These are phyloP conservation scores for Alliaria petiolata DNA, from an alignment of 345 rosid species.

Conservation along the genomic window DNA sequence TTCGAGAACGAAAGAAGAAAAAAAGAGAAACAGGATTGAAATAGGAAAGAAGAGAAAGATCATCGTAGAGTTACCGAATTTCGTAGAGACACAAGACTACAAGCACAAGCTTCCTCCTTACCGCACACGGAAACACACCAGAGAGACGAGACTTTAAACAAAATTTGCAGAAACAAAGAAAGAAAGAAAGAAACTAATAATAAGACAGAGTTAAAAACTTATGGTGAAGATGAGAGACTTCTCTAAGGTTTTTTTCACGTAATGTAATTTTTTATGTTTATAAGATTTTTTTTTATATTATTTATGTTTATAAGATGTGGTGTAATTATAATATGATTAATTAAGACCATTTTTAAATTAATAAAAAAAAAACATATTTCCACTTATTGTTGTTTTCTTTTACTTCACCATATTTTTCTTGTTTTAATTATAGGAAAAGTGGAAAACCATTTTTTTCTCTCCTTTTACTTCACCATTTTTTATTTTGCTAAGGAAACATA, in stretches of 20 bases:
- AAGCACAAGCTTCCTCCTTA: constrained; percentile 34
- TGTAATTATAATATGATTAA: neutral
- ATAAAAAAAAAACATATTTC: neutral
- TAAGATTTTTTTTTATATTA: too few relatives aligned
- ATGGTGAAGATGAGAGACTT: constrained; percentile 22
- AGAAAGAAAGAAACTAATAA: constrained; percentile 7
- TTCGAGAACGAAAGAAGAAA: neutral
- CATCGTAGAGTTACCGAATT: constrained; percentile 31
- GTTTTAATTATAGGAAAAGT: too few relatives aligned
- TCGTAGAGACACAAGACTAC: constrained; percentile 19
- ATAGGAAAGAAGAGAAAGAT: constrained; percentile 4
- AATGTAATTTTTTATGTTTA: neutral
- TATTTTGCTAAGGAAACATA: neutral
- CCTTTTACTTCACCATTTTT: neutral
- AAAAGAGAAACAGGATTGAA: neutral
- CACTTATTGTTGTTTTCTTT: neutral
- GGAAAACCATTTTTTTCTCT: too few relatives aligned
- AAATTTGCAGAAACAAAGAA: constrained; percentile 17
- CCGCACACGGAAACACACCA: constrained; percentile 29
- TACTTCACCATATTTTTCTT: too few relatives aligned
- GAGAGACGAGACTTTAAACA: constrained; percentile 21
- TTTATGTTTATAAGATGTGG: neutral
- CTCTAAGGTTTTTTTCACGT: neutral
- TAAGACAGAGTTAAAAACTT: neutral
- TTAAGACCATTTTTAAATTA: neutral